These are phyloP conservation scores for Litsea cubeba DNA, from an alignment of 164 flowering plant genomes.

Conservation along the genomic window DNA sequence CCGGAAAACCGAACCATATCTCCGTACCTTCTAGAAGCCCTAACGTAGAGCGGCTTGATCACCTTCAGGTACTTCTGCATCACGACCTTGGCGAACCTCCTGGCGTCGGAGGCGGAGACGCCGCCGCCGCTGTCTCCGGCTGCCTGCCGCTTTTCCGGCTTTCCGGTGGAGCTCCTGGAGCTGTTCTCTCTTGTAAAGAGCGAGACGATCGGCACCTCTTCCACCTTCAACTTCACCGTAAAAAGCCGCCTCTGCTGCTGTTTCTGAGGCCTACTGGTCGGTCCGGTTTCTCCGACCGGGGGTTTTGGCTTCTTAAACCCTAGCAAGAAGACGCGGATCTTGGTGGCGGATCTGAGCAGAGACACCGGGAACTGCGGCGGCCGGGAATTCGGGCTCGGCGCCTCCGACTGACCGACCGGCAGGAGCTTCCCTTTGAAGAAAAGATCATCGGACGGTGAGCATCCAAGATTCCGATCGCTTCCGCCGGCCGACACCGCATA, in stretches of 20 bases:
- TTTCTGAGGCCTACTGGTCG: neutral
- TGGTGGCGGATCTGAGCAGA: slow-evolving; percentile 49
- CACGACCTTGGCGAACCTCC: slow-evolving; percentile 39
- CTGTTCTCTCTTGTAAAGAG: slow-evolving; percentile 55
- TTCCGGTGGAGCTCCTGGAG: slow-evolving; percentile 24
- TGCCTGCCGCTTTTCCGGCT: slow-evolving; percentile 12
- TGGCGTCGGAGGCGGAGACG: slow-evolving; percentile 27
- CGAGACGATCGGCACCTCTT: slow-evolving; percentile 65
- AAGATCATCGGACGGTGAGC: slow-evolving; percentile 59
- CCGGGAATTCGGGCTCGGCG: slow-evolving; percentile 6
- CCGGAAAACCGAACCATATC: slow-evolving; percentile 49
- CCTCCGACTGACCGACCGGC: slow-evolving; percentile 33
- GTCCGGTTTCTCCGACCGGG: slow-evolving; percentile 14
- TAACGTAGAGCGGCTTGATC: slow-evolving; percentile 73
- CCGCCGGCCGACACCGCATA: slow-evolving; percentile 40
- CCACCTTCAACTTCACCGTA: slow-evolving; percentile 70
- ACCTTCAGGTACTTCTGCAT: slow-evolving; percentile 69
- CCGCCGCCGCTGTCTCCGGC: neutral
- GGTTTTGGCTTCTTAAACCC: slow-evolving; percentile 58
- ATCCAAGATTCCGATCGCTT: slow-evolving; percentile 18
- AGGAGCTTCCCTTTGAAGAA: slow-evolving; percentile 67
- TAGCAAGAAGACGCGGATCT: slow-evolving; percentile 59
- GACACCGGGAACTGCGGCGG: slow-evolving; percentile 15
- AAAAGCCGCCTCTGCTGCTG: slow-evolving; percentile 31
- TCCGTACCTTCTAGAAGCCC: slow-evolving; percentile 54